Base-by-base conservation (phyloP, 805 yeast genomes). In the Priceomyces medius region DNA sequence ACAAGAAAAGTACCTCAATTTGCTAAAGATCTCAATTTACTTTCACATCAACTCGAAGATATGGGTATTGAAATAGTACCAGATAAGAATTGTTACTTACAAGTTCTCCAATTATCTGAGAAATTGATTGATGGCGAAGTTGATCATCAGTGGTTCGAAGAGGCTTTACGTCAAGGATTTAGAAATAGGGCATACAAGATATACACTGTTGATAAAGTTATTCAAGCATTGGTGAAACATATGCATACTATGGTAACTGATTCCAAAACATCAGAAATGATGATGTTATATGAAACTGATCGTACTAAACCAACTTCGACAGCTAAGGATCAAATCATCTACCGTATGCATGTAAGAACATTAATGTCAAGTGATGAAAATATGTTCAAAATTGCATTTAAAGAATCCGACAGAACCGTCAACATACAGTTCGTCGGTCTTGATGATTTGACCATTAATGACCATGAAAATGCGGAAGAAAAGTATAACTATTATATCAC, bases 141-240 rank as follows among this genome's bases (percentile, higher is more conserved):
- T 37, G 99, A 93, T 56, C 95, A 88, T 48, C 93, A 85, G 62
- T 83, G 89, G 85, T 95, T 86, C 61, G 99, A 93, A 68, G 99
- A 93, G 63, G 79, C 96, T 13, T 66, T 93, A 44, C 87, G 99
- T 48, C 97, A 91, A 71, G 97, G 95, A 0, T 93, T 86, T 68
- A 79, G 93, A 56, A 93, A 91, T 66, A 84, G 83, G 47, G 99
- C 98, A 0, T 93, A 86, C 70, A 88, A 88, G 61, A 66, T 93
- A 42, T 91, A 89, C 68, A 91, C 98, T 1, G 77, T 93, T 46
- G 97, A 93, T 61, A 93, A 90, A 66, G 95, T 90, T 19, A 79
- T 89, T 16, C 96, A 88, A 56, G 63, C 74, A 3, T 50, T 70
- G 58, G 69, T 70, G 8, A 93, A 93, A 62, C 96, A 93, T 61